Evolutionary conservation across 345 rosid species (phyloP).

Genomic region (Eucalyptus camaldulensis): DNA sequence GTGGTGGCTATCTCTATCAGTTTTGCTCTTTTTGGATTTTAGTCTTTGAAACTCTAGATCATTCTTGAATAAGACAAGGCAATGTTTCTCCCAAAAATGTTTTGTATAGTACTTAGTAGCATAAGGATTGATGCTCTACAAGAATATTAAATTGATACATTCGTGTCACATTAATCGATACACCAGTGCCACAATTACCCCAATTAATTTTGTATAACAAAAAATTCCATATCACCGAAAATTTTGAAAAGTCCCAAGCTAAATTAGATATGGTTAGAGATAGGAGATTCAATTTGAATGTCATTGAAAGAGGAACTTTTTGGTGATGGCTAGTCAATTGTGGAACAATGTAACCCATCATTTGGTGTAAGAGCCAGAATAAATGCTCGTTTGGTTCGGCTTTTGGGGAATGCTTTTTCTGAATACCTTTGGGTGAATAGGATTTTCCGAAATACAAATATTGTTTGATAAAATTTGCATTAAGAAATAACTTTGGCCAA

Average conservation of each 20-base stretch:
- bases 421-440: no score
- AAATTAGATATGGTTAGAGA: constrained; percentile 48
- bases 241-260: background rate
- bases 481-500: no score
- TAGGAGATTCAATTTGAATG: constrained; percentile 36
- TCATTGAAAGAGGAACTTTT: background rate
- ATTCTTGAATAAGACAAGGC: background rate
- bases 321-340: background rate
- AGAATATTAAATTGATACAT: no score
- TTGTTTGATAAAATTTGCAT: no score
- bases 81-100: accelerated
- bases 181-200: accelerated
- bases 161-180: accelerated
- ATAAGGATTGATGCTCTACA: accelerated
- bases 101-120: accelerated
- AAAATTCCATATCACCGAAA: background rate
- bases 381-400: no score
- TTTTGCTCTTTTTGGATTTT: background rate
- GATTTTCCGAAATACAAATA: no score
- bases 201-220: accelerated
- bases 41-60: background rate
- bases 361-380: background rate
- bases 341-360: background rate
- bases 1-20: background rate
- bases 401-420: no score